Evolutionary conservation across 441 rosid genomes (phyloP), one percentile per base, ranked within the genome.

Genomic region (Euphorbia celastroides): DNA sequence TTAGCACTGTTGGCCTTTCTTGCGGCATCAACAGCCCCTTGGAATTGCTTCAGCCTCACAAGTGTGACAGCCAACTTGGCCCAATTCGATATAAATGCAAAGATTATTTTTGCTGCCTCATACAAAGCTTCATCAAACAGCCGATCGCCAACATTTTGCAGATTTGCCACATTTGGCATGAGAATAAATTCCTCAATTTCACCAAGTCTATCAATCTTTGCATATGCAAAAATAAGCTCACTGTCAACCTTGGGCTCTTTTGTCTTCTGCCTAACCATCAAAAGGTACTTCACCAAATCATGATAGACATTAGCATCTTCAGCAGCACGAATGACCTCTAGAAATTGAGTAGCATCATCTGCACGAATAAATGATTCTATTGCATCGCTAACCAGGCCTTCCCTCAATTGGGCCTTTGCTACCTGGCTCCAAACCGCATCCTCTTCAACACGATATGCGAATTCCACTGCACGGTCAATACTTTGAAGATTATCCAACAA

Each of bases 171-270:
- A 76, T 92, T 95, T 30, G 99, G 99, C 95, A 90, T 92, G 77
- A 95, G 89, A 79, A 95, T 90, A 70, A 95, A 92, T 71, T 95
- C 99, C 75, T 95, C 98, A 66, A 95, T 90, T 54, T 95, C 99
- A 73, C 92, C 82, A 74, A 95, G 75, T 74, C 97, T 78, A 75
- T 92, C 99, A 78, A 87, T 92, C 92, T 86, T 95, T 5, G 99
- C 99, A 84, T 95, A 95, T 16, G 99, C 96, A 84, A 89, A 95
- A 70, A 95, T 95, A 66, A 95, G 96, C 72, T 95, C 99, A 72
- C 99, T 79, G 58, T 95, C 99, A 76, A 92, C 99, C 94, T 92
- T 95, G 52, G 99, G 98, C 79, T 95, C 98, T 70, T 93, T 90
- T 38, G 84, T 78, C 86, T 93, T 90, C 76, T 93, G 96, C 78